Conservation (phyloP, 163 green algal genomes). For the Scenedesmus sp. region DNA sequence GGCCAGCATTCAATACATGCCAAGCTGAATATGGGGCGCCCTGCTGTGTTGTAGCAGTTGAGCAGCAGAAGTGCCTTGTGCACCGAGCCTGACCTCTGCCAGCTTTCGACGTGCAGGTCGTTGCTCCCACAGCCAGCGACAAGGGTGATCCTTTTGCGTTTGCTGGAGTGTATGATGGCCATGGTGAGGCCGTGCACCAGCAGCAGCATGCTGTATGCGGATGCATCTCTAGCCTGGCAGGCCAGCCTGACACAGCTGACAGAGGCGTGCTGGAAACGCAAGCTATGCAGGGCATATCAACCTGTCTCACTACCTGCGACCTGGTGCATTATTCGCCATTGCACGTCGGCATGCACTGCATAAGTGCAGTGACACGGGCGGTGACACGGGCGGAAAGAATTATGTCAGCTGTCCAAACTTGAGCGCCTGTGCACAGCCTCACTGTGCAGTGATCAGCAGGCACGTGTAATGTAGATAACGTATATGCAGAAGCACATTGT, state of each 20-base stretch:
- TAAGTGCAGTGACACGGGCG: too few relatives aligned
- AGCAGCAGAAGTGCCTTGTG: constrained; percentile 6
- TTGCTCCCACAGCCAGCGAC: background rate
- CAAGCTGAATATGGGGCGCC: background rate
- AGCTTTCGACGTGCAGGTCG: constrained; percentile 22
- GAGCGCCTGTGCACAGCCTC: background rate
- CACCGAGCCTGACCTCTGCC: background rate
- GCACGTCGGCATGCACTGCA: too few relatives aligned
- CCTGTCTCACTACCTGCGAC: too few relatives aligned
- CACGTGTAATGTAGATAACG: too few relatives aligned
- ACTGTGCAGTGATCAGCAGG: background rate
- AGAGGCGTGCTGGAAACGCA: too few relatives aligned
- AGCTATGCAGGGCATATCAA: too few relatives aligned
- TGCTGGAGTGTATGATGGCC: constrained; percentile 69
- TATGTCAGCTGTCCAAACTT: background rate
- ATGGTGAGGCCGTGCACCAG: constrained; percentile 50
- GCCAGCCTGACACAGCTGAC: background rate
- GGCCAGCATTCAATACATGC: too few relatives aligned
- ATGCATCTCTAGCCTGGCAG: background rate
- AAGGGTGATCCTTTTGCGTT: constrained; percentile 53
- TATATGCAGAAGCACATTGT: too few relatives aligned
- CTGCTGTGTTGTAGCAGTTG: background rate
- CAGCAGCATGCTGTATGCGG: background rate
- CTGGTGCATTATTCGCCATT: too few relatives aligned
- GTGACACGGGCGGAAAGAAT: too few relatives aligned